Percentiles rank a stretch among this genome's conserved stretches.
phyloP scores from a whole-genome alignment of 1,284 basidiomycete species.

The Boletellus dicymbophilus region DNA sequence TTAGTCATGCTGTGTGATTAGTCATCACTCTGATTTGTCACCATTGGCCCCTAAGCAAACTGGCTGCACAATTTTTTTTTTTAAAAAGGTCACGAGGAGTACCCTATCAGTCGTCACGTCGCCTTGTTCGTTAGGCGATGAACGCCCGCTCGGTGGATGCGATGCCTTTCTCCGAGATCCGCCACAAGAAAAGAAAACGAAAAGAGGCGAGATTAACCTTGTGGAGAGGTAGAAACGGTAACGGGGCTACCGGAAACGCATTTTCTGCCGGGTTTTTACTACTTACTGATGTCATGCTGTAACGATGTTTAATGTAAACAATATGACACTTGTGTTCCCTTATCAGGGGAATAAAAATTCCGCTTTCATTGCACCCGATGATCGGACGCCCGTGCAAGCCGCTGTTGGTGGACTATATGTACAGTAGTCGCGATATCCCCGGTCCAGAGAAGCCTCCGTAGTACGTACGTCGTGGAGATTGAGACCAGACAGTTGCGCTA shows the following conservation, averaged over 20 bases:
- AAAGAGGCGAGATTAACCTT: slow-evolving; percentile 30
- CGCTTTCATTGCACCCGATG: slow-evolving; percentile 19
- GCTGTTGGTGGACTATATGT: slow-evolving; percentile 10
- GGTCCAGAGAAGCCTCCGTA: slow-evolving; percentile 8
- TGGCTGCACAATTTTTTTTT: neutral
- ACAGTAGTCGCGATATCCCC: slow-evolving; percentile 11
- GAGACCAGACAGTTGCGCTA: slow-evolving; percentile 6
- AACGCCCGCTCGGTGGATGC: neutral
- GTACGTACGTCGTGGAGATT: slow-evolving; percentile 25
- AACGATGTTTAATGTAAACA: slow-evolving; percentile 20
- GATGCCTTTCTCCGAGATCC: slow-evolving; percentile 13
- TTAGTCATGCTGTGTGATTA: slow-evolving; percentile 23
- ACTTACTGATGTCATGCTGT: slow-evolving; percentile 19
- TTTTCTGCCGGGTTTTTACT: slow-evolving; percentile 5
- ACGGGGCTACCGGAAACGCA: slow-evolving; percentile 15
- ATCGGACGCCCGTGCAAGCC: slow-evolving; percentile 20
- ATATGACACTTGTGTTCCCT: slow-evolving; percentile 5
- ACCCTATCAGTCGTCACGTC: neutral
- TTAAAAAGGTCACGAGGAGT: neutral
- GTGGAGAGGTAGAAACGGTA: slow-evolving; percentile 8
- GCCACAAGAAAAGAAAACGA: slow-evolving; percentile 8
- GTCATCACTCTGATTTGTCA: slow-evolving; percentile 16
- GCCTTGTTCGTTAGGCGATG: no score
- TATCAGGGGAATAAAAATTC: slow-evolving; percentile 18
- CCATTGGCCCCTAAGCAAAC: slow-evolving; percentile 1